Base-by-base conservation (phyloP, 371 early-diverging fungal species). In the Mortierella sp. region DNA sequence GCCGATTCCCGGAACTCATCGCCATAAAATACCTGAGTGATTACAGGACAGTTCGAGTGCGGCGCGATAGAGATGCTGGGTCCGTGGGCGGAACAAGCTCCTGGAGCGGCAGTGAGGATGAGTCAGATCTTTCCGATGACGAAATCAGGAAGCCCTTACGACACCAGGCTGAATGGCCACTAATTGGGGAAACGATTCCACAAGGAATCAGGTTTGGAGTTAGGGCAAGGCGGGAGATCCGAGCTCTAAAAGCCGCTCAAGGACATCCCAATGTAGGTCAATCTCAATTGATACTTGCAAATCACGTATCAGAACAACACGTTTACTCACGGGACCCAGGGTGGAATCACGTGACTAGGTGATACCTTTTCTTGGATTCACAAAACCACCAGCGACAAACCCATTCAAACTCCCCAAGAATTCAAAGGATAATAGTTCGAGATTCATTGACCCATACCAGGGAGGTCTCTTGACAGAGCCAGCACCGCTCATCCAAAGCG, bases 1-100 rank as follows among this genome's bases (percentile, higher is more conserved):
- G 16, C 7, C 6, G 36, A 36, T 36, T 36, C 36, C 69, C 72
- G 7, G 22, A 40, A 11, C 33, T 70, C 22, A 63, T 76, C 3
- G 81, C 76, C 9, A 76, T 81, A 70, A 81, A 81, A 40, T 72
- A 63, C 16, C 55, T 81, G 32, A 71, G 58, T 28, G 72, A 76
- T 41, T 72, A 61, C 36, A 60, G 70, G 50, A 53, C 28, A 9
- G 16, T 52, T 19, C 59, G 67, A 3, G 15, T 52, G 21, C 41
- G 43, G 24, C 32, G 36, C 15, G 40, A 24, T 59, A 6, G 32
- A 45, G 28, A 45, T 38, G 9, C 24, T 43, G 62, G 41, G 3
- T 36, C 21, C 10, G 24, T 4, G n/a, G 21, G 58, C 10, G 55
- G 33, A 48, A 3, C 32, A 22, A 38, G 24, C 10, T 21, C 11